phyloP scores from a whole-genome alignment of 1,139 yeast species.

The Saccharomyces pastorianus region DNA sequence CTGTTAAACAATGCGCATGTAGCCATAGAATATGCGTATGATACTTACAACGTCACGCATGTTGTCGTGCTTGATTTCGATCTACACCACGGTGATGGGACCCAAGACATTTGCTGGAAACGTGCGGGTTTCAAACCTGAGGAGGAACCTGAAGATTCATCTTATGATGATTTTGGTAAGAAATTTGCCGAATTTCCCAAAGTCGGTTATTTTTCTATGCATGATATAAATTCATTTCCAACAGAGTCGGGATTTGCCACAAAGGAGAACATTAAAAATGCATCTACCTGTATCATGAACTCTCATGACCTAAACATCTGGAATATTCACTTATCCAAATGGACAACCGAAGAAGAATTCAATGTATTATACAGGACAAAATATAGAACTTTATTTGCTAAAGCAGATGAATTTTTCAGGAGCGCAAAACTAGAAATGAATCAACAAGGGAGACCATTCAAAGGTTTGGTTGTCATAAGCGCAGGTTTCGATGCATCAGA shows the following conservation, averaged over 20 bases:
- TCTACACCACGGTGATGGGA: constrained; percentile 88
- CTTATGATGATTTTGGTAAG: constrained; percentile 48
- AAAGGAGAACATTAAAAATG: constrained; percentile 61
- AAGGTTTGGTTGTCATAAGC: constrained; percentile 63
- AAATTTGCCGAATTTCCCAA: constrained; percentile 48
- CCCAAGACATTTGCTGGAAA: constrained; percentile 83
- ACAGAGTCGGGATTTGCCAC: constrained; percentile 75
- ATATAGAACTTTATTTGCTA: constrained; percentile 54
- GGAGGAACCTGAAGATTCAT: constrained; percentile 31
- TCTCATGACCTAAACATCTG: constrained; percentile 76
- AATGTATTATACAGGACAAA: constrained; percentile 52
- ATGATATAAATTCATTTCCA: constrained; percentile 81
- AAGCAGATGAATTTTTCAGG: constrained; percentile 62
- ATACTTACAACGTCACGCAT: constrained; percentile 59
- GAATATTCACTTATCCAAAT: constrained; percentile 75
- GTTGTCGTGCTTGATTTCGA: constrained; percentile 80
- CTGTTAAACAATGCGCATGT: constrained; percentile 75
- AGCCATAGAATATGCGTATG: constrained; percentile 72
- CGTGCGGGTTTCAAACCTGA: constrained; percentile 43
- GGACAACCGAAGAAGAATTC: constrained; percentile 56
- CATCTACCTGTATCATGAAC: constrained; percentile 65
- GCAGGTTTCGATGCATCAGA: constrained; percentile 91
- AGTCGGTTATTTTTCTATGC: constrained; percentile 78
- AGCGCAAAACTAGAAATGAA: constrained; percentile 43
- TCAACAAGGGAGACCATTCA: constrained; percentile 41